Percentiles rank a stretch among this genome's conserved stretches.
phyloP scores from a whole-genome alignment of 1,284 basidiomycete species.

The Rhodofomes roseus region DNA sequence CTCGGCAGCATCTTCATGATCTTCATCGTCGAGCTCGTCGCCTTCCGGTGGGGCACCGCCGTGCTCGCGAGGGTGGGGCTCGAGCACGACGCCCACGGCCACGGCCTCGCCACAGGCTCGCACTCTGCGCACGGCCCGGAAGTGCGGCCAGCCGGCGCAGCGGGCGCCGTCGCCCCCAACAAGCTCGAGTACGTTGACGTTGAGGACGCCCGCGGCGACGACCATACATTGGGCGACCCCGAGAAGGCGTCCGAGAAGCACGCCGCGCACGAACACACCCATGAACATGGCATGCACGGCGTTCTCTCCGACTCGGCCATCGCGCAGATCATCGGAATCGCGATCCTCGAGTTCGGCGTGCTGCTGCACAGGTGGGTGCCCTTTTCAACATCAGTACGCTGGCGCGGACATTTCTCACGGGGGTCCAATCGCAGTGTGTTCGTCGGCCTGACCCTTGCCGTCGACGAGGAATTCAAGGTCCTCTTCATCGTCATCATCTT shows the following conservation, averaged over 20 bases:
- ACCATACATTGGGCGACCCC: neutral
- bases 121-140: conserved; percentile 74
- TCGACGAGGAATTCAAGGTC: conserved; percentile 75
- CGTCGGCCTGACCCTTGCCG: conserved; percentile 92
- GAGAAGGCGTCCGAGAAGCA: conserved; percentile 13
- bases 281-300: conserved; percentile 5
- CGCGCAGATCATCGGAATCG: conserved; percentile 83
- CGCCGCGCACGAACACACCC: neutral
- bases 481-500: conserved; percentile 92
- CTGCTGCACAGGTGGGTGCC: conserved; percentile 67
- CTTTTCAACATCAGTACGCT: neutral
- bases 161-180: neutral
- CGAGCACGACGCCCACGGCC: conserved; percentile 62
- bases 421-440: conserved; percentile 50
- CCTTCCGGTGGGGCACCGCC: conserved; percentile 76
- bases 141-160: conserved; percentile 5
- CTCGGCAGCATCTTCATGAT: conserved; percentile 79
- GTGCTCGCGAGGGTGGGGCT: conserved; percentile 56
- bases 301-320: conserved; percentile 38
- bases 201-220: neutral
- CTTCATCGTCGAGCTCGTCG: conserved; percentile 82
- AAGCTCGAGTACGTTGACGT: conserved; percentile 9
- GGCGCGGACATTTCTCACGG: neutral
- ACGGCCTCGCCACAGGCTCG: conserved; percentile 45
- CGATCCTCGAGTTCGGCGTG: conserved; percentile 91